These are phyloP conservation scores for Stephania yunnanensis DNA, from an alignment of 164 flowering plant genomes.

Conservation along the genomic window DNA sequence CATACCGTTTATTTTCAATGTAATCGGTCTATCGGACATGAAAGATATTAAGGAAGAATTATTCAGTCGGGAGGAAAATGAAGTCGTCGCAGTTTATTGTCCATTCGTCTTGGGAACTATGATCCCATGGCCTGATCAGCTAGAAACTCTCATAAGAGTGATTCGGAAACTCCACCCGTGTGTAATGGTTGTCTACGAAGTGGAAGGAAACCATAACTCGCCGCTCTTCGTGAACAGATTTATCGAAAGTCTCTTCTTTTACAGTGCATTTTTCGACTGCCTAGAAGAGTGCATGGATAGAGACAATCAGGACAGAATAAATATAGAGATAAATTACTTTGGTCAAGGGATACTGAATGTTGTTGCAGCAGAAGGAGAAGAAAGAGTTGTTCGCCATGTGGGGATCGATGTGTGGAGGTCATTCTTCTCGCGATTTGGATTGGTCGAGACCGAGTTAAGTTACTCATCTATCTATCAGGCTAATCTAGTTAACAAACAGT, in stretches of 20 bases:
- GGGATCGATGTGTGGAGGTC: constrained; percentile 45
- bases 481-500: constrained; percentile 25
- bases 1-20: constrained; percentile 31
- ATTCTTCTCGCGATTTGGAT: constrained; percentile 42
- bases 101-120: constrained; percentile 14
- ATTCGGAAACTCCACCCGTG: constrained; percentile 37
- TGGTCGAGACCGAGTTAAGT: constrained; percentile 45
- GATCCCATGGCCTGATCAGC: constrained; percentile 16
- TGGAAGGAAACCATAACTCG: constrained; percentile 49
- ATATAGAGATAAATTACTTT: constrained; percentile 22
- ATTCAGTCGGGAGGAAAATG: constrained; percentile 34
- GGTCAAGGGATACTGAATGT: constrained; percentile 35
- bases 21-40: constrained; percentile 29
- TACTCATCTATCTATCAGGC: constrained; percentile 39
- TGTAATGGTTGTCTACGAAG: constrained; percentile 40
- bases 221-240: constrained; percentile 40
- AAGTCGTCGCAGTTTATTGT: constrained; percentile 30
- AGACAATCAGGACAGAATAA: constrained; percentile 23
- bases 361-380: constrained; percentile 45
- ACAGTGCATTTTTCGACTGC: constrained; percentile 43
- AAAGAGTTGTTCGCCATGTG: constrained; percentile 38
- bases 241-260: constrained; percentile 46
- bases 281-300: constrained; percentile 33
- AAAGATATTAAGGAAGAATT: constrained; percentile 28
- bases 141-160: constrained; percentile 39